Percentiles rank a stretch among this genome's conserved stretches.
Evolutionary conservation across 768 basidiomycete genomes (phyloP).

Genomic region (Cystobasidium ongulense): DNA sequence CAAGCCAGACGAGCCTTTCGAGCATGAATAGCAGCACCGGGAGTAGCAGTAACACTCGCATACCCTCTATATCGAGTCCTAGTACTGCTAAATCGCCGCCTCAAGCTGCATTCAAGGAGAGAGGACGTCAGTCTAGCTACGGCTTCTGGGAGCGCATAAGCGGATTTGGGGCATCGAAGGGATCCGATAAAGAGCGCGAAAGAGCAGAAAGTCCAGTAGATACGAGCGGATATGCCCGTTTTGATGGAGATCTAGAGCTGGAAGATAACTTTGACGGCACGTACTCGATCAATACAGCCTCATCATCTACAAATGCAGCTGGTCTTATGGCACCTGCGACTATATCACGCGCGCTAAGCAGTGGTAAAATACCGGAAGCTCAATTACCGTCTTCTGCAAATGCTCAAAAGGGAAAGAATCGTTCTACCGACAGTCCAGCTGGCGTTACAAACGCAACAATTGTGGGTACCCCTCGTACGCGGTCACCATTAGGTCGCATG

Average conservation of each 20-base stretch:
- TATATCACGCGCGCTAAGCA: conserved; percentile 20
- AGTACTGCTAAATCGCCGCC: not conserved
- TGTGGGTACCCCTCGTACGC: conserved; percentile 17
- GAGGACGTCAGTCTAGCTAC: conserved; percentile 12
- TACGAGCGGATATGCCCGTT: conserved; percentile 8
- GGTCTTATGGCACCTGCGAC: conserved; percentile 17
- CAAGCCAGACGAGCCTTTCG: not conserved
- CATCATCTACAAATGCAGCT: not conserved
- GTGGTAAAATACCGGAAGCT: not conserved
- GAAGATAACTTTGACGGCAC: conserved; percentile 28
- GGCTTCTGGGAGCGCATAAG: conserved; percentile 27
- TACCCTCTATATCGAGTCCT: not conserved
- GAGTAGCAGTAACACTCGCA: not conserved
- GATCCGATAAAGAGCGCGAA: not conserved
- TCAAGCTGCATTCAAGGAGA: not conserved
- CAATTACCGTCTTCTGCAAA: not conserved
- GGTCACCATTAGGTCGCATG: not conserved
- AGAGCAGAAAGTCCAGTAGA: not conserved
- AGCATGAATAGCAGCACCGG: not conserved
- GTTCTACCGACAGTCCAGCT: conserved; percentile 8
- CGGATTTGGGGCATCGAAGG: conserved; percentile 2
- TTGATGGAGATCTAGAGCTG: conserved; percentile 14
- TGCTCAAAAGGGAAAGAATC: conserved; percentile 11
- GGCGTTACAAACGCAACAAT: not conserved
- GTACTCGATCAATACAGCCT: conserved; percentile 9